A percentile compares a stretch with the other conserved stretches of the same genome.
phyloP scores from a whole-genome alignment of 176 grass and related monocot genomes.

The Rhynchospora tenuis region DNA sequence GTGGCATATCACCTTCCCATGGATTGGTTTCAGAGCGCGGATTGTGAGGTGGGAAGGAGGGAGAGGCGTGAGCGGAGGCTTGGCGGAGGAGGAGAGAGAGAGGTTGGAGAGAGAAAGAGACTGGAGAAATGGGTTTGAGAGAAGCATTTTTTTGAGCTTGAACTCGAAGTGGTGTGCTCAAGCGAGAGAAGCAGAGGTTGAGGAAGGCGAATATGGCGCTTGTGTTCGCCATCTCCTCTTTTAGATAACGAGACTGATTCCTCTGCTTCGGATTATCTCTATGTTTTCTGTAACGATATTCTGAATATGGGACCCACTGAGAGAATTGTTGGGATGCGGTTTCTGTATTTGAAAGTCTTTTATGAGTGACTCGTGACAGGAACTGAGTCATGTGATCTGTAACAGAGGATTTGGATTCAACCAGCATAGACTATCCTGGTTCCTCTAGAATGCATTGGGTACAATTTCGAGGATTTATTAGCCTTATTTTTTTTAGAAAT shows the following conservation, averaged over 20 bases:
- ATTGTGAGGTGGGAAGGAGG: conserved; percentile 21
- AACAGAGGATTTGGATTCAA: neutral
- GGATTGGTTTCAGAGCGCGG: conserved; percentile 50
- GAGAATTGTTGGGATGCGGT: too few species aligned
- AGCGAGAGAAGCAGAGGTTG: neutral
- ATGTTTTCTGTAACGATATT: neutral
- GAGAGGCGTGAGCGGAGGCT: neutral
- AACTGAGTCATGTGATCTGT: neutral
- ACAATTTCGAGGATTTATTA: neutral
- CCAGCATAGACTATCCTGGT: neutral
- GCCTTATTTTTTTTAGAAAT: too few species aligned
- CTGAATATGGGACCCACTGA: neutral
- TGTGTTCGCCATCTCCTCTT: neutral
- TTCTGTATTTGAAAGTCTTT: too few species aligned
- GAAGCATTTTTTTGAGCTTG: neutral
- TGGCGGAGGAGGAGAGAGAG: neutral
- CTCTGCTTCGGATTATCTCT: neutral
- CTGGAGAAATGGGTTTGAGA: conserved; percentile 5
- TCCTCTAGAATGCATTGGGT: neutral
- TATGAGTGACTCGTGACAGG: neutral
- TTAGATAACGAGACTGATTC: neutral
- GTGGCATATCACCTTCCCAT: conserved; percentile 64
- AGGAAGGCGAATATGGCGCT: neutral
- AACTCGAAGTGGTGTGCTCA: neutral
- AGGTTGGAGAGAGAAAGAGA: neutral